Conservation (phyloP, 352 stramenopile species). For the Albugo laibachii region DNA sequence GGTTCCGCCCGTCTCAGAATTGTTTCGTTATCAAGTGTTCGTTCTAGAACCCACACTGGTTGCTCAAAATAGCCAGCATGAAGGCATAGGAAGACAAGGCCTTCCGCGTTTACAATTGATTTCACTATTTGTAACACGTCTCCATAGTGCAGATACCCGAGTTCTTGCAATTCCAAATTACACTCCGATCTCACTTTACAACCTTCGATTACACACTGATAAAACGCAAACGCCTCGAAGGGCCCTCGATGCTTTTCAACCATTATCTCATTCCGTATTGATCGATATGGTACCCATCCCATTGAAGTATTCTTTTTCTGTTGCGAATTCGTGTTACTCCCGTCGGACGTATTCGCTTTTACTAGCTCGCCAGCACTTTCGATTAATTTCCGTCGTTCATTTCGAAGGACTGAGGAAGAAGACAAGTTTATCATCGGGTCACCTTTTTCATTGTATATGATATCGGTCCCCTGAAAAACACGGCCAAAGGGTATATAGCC, state of each 20-base stretch:
- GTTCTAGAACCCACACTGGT: constrained; percentile 43
- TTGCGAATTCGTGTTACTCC: background rate
- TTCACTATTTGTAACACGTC: constrained; percentile 56
- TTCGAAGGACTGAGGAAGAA: background rate
- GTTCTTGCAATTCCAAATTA: constrained; percentile 31
- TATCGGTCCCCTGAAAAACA: constrained; percentile 30
- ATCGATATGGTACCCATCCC: constrained; percentile 46
- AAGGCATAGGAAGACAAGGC: constrained; percentile 38
- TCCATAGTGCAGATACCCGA: constrained; percentile 54
- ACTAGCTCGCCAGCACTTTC: too few species aligned
- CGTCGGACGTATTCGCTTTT: background rate
- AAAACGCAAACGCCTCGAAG: constrained; percentile 13
- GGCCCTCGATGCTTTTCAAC: constrained; percentile 33
- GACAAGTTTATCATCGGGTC: constrained; percentile 48
- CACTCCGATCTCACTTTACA: constrained; percentile 35
- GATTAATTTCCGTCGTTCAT: too few species aligned
- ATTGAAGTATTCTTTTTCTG: constrained; percentile 5
- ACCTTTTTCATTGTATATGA: constrained; percentile 51
- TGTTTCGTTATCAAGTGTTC: constrained; percentile 55
- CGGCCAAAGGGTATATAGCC: constrained; percentile 37
- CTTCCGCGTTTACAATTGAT: constrained; percentile 17
- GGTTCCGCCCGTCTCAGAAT: constrained; percentile 41
- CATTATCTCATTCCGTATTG: constrained; percentile 51
- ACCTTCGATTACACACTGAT: constrained; percentile 51
- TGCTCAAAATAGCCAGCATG: constrained; percentile 53